Percentiles rank a stretch among this genome's conserved stretches.
These are phyloP conservation scores for Phytophthora pisi DNA, from an alignment of 352 stramenopile genomes.

Conservation along the genomic window DNA sequence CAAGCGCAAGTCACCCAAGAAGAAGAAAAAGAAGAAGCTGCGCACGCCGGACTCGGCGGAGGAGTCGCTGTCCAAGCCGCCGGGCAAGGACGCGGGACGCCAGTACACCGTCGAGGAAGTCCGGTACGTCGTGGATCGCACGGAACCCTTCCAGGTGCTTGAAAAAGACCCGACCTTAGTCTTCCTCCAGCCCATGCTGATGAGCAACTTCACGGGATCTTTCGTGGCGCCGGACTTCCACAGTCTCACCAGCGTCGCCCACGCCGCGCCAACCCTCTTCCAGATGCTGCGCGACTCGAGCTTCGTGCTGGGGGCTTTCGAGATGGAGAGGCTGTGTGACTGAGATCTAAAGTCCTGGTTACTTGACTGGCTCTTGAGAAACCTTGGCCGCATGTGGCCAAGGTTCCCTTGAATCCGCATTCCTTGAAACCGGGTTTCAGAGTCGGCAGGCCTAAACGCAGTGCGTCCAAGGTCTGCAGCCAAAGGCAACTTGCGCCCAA, in stretches of 20 bases:
- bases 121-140: background rate
- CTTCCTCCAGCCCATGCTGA: background rate
- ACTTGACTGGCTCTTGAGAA: no score
- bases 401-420: no score
- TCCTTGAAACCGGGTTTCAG: no score
- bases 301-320: slow-evolving; percentile 8
- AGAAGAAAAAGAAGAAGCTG: slow-evolving; percentile 22
- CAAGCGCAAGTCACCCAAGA: background rate
- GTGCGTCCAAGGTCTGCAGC: no score
- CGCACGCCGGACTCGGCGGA: slow-evolving; percentile 1
- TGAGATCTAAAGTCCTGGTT: background rate
- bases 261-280: background rate
- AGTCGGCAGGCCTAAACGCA: no score
- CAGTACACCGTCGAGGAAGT: background rate
- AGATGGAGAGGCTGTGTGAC: slow-evolving; percentile 18
- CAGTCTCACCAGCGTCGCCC: background rate
- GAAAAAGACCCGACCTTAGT: slow-evolving; percentile 1
- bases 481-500: no score
- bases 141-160: background rate
- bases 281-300: background rate
- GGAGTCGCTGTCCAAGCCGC: background rate
- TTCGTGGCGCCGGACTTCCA: background rate
- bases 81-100: background rate
- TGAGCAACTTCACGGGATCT: background rate
- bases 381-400: no score